phyloP scores from a whole-genome alignment of 768 basidiomycete species.

The Termitomyces sp. region DNA sequence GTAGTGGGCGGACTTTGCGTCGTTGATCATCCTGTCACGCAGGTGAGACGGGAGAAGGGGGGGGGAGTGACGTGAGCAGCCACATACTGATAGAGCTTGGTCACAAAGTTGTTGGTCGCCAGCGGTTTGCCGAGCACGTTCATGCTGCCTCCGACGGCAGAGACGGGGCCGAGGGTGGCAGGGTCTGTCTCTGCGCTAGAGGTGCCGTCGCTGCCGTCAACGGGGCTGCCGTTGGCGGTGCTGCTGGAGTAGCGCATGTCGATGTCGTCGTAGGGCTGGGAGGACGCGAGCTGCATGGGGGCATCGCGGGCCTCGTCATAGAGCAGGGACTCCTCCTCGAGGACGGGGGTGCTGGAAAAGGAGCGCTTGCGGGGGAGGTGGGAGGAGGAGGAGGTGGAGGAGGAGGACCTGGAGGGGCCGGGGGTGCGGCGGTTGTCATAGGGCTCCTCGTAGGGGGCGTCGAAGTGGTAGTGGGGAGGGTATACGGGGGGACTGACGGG shows the following conservation, averaged over 20 bases:
- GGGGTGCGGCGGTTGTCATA: conserved; percentile 24
- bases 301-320: conserved; percentile 35
- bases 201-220: conserved; percentile 46
- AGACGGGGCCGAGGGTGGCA: conserved; percentile 17
- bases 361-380: conserved; percentile 66
- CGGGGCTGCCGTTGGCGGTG: conserved; percentile 26
- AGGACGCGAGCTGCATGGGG: conserved; percentile 27
- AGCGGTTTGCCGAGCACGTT: conserved; percentile 62
- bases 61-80: not conserved
- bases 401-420: conserved; percentile 32
- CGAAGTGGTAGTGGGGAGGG: conserved; percentile 48
- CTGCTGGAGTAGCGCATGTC: conserved; percentile 7
- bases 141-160: conserved; percentile 36
- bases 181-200: conserved; percentile 15
- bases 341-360: conserved; percentile 44
- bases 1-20: conserved; percentile 72
- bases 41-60: not conserved
- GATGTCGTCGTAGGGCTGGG: conserved; percentile 49
- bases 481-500: conserved; percentile 53
- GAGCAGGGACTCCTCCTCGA: conserved; percentile 33
- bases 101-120: conserved; percentile 78
- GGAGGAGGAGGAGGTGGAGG: conserved; percentile 48
- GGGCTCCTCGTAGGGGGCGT: conserved; percentile 28
- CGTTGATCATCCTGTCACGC: conserved; percentile 74
- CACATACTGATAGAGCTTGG: conserved; percentile 74